Evolutionary conservation across 1,284 basidiomycete genomes (phyloP).

Genomic region (Tilletiaria anomala): DNA sequence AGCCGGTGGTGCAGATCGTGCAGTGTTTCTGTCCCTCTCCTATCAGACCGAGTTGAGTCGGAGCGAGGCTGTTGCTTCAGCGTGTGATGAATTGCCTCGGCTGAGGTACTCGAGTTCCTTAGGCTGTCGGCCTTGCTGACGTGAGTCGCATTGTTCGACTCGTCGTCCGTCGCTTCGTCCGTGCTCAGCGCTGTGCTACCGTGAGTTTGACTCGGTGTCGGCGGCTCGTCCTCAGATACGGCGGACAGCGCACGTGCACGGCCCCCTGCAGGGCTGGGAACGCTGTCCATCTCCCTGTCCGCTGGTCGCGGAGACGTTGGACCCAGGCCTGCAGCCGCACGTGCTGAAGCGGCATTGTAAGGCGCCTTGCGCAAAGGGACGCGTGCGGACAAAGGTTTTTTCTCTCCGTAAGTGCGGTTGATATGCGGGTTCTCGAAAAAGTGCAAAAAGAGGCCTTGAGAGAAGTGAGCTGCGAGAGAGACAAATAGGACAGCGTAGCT

Average conservation of each 20-base stretch:
- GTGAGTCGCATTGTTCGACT: too few relatives aligned
- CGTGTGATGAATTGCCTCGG: conserved; percentile 9
- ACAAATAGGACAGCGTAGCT: conserved; percentile 85
- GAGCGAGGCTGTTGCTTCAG: conserved; percentile 1
- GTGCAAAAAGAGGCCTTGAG: conserved; percentile 90
- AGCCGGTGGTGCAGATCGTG: conserved; percentile 82
- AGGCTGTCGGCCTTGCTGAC: conserved; percentile 1
- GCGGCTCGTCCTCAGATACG: conserved; percentile 2
- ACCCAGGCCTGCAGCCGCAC: conserved; percentile 7
- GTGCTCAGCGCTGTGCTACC: conserved; percentile 13
- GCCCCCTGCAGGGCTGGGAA: too few relatives aligned
- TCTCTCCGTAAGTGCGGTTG: conserved; percentile 31
- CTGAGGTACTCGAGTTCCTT: conserved; percentile 7
- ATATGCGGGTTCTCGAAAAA: conserved; percentile 92
- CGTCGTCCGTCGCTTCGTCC: conserved; percentile 12
- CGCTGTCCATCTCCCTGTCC: too few relatives aligned
- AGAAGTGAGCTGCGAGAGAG: conserved; percentile 77
- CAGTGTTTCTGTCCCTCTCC: conserved; percentile 41
- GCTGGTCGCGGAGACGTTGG: not conserved
- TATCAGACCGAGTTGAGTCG: not conserved
- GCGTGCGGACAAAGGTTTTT: conserved; percentile 16
- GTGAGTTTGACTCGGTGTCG: conserved; percentile 16
- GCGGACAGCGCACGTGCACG: too few relatives aligned
- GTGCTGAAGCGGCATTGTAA: conserved; percentile 24
- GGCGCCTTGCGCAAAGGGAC: conserved; percentile 12